phyloP scores from a whole-genome alignment of 257 asterid genomes.

The Solanum sejunctum region DNA sequence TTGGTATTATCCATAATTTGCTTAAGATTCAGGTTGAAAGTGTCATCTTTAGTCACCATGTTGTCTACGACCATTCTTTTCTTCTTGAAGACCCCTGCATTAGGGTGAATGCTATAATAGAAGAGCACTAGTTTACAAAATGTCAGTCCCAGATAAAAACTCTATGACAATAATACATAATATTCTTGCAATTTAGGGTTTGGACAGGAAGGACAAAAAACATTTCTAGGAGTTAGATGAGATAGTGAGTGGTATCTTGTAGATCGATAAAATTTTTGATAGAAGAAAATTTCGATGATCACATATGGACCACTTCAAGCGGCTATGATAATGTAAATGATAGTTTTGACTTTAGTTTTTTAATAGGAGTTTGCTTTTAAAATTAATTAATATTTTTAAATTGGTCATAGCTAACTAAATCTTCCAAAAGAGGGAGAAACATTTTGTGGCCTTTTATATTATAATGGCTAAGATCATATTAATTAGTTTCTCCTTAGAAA shows the following conservation, averaged over 20 bases:
- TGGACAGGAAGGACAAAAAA: background rate
- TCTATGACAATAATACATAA: no score
- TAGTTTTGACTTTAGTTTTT: background rate
- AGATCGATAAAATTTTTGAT: background rate
- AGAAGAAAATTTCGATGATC: background rate
- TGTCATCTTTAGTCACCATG: no score
- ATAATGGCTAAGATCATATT: no score
- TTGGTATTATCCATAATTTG: no score
- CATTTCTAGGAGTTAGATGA: background rate
- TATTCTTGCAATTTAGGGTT: background rate
- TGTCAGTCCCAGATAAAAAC: no score
- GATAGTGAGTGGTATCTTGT: background rate
- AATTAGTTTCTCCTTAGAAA: no score
- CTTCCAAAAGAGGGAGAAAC: background rate
- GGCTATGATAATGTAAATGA: background rate
- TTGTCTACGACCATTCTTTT: no score
- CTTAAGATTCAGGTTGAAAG: no score
- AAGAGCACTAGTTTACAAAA: no score
- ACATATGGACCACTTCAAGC: background rate
- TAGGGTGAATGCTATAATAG: no score
- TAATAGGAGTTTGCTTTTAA: background rate
- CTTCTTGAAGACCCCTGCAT: no score
- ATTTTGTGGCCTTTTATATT: background rate
- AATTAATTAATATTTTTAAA: no score
- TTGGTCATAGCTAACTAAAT: background rate